Evolutionary conservation across 2,329 filamentous ascomycete species (phyloP), one percentile per base, ranked within the genome.

Genomic region (Hypoxylon sp.): DNA sequence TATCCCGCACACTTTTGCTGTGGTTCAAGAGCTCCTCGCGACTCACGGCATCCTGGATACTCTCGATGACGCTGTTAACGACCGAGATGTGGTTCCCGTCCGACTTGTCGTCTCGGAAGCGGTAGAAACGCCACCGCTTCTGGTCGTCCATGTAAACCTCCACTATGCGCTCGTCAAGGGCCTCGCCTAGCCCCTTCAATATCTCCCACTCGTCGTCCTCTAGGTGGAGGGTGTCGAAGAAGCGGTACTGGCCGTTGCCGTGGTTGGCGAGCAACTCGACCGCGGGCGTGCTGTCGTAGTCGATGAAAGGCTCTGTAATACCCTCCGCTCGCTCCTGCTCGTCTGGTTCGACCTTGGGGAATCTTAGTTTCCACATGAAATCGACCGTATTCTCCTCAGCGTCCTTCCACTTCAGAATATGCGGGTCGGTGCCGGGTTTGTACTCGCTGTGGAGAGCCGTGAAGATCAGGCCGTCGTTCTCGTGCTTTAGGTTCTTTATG

Each of bases 341-440:
- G 75, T 91, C 88, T 0, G 91, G 91, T 65, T 92, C 87, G n/a
- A 91, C 84, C 0, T 84, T 77, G 0, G 92, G 92, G 75, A 98
- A 98, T 11, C 87, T 85, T 47, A 99, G 86, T 56, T 88, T 88
- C 74, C 98, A 86, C 46, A 92, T 88, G 79, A 97, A 98, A 79
- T 99, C 96, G 73, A 99, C 90, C 0, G 94, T 97, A 82, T 99
- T 99, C 80, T 99, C 96, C 72, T 93, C 86, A 3, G 94, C 93
- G 0, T 95, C 94, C 81, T 99, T 99, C 96, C 96, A 99, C 80
- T 99, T 99, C 42, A 99, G 84, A 70, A 98, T 99, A 79, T 97
- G 91, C 54, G 89, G 88, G 80, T 99, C 96, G 11, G 96, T 99
- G 72, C 96, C 96, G 72, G 92, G 91, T 74, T 91, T 91, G 83